Evolutionary conservation across 106 monocot genomes (phyloP), one percentile per base, ranked within the genome.

Genomic region (Dendrobium officinale): DNA sequence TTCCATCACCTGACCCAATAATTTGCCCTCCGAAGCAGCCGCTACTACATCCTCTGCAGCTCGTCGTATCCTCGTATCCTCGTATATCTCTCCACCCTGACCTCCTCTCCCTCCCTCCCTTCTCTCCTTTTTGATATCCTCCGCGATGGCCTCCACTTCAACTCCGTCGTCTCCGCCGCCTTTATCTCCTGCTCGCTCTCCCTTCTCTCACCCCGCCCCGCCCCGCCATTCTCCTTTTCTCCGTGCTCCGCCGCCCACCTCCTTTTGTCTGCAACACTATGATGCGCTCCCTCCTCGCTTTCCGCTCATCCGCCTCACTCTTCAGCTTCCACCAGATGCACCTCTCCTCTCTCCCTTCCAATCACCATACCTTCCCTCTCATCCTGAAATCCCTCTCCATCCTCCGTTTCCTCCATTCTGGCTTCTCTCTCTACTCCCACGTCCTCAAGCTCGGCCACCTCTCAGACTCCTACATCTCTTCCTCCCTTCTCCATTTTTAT

Each of bases 401-500:
- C 54, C 54, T 80, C 77, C 45, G 68, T 24, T 67, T 77, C 17
- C 80, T 72, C 70, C 42, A 2, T 19, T 55, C 67, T 10, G 83
- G 78, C 64, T 26, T 31, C 5, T 37, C 61, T 61, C 10, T 88
- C 75, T 83, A 88, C 31, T 48, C 85, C 78, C 80, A 80, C 55
- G 33, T 80, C 75, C 29, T 83, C 67, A 77, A 51, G 55, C 45
- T 80, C 44, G 85, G 88, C 70, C 72, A 78, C 47, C 33, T 13
- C 66, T 20, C 33, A 48, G 85, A 85, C 55, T 19, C 78, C 27
- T 77, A 80, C 78, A 78, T 88, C 17, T 82, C 77, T 42, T 80
- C 82, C 82, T 84, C 89, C 19, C 77, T 86, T 20, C 51, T 84
- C 4, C 43, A 74, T 24, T 70, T 82, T 64, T 86, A 89, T 78